Evolutionary conservation across 2,329 filamentous ascomycete species (phyloP).

Genomic region (Diaporthe humulicola): DNA sequence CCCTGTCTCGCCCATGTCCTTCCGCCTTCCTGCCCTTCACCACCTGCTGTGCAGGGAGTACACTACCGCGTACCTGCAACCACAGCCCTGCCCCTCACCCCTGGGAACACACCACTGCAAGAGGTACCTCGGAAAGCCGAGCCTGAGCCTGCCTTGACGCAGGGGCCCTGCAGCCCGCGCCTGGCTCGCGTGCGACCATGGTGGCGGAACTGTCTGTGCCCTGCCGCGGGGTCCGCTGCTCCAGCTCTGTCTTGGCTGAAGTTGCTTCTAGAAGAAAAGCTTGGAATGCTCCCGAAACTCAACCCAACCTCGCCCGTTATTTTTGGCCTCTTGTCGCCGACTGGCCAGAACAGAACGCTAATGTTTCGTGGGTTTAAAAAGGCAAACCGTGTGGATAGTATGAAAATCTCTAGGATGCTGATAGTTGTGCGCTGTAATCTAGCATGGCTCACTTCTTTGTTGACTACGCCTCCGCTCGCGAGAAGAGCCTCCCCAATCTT

Average conservation of each 20-base stretch:
- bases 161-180: conserved; percentile 23
- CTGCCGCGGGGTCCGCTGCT: neutral
- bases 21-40: neutral
- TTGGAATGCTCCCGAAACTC: conserved; percentile 28
- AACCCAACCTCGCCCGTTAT: neutral
- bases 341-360: neutral
- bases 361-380: neutral
- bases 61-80: conserved; percentile 3
- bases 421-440: neutral
- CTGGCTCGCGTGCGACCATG: conserved; percentile 19
- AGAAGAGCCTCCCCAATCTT: conserved; percentile 10
- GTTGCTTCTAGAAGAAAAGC: conserved; percentile 28
- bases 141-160: conserved; percentile 25
- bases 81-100: conserved; percentile 19
- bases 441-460: neutral
- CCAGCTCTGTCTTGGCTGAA: neutral
- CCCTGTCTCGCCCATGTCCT: neutral
- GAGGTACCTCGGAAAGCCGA: neutral
- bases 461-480: neutral
- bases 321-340: neutral
- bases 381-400: no score
- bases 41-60: neutral
- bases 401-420: neutral
- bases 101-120: neutral
- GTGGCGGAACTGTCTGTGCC: conserved; percentile 28